Evolutionary conservation across 306 rosid genomes (phyloP).

Genomic region (Dalbergia cultrata): DNA sequence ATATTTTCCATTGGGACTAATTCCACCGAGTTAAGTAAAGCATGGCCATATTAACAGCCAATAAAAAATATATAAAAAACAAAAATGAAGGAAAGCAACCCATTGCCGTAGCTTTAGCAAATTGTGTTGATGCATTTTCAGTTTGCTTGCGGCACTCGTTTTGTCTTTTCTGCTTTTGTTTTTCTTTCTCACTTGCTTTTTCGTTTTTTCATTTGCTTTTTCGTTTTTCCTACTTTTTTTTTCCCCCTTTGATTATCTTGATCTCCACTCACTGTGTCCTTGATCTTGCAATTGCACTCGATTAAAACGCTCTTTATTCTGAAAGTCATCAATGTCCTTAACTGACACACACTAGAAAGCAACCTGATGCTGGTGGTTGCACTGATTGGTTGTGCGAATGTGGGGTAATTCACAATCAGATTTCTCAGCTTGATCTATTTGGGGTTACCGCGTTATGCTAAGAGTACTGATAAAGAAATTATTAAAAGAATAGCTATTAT

Average conservation of each 20-base stretch:
- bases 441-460: too few species aligned
- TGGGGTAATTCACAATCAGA: constrained; percentile 15
- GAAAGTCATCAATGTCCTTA: neutral
- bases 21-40: constrained; percentile 52
- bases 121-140: neutral
- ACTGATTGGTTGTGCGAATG: neutral
- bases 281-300: constrained; percentile 23
- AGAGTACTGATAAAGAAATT: too few species aligned
- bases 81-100: neutral
- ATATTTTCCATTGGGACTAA: neutral
- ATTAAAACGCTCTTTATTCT: constrained; percentile 25
- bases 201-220: neutral
- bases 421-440: neutral
- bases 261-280: constrained; percentile 31
- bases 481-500: too few species aligned
- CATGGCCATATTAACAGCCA: neutral
- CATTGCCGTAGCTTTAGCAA: constrained; percentile 19
- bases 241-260: too few species aligned
- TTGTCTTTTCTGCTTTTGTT: constrained; percentile 42
- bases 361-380: constrained; percentile 28
- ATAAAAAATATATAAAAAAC: too few species aligned
- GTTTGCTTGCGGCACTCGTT: constrained; percentile 33
- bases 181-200: neutral
- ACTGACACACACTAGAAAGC: constrained; percentile 10
- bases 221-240: neutral